phyloP scores from a whole-genome alignment of 306 rosid species.

The Alnus rubra region DNA sequence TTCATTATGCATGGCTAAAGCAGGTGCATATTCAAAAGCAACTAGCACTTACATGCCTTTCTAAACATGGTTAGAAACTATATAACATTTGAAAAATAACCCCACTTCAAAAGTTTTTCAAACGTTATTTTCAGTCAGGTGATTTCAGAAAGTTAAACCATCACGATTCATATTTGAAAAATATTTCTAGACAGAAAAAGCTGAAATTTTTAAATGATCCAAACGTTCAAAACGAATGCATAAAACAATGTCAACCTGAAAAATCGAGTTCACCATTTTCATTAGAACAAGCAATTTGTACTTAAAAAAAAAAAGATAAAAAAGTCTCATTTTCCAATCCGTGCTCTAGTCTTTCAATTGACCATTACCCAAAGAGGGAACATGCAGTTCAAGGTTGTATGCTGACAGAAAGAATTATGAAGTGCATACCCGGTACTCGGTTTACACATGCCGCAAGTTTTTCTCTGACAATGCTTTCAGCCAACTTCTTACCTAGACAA shows the following conservation, averaged over 20 bases:
- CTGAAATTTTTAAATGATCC: background rate
- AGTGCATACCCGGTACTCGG: constrained; percentile 71
- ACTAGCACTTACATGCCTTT: too few species aligned
- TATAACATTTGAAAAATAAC: too few species aligned
- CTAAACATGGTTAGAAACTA: too few species aligned
- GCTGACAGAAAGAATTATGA: background rate
- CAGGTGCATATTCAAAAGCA: too few species aligned
- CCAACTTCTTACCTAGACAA: constrained; percentile 79
- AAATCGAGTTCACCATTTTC: background rate
- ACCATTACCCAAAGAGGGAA: background rate
- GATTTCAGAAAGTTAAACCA: background rate
- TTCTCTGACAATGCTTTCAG: constrained; percentile 81
- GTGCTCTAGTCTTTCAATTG: background rate
- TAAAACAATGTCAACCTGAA: background rate
- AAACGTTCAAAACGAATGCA: background rate
- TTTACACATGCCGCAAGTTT: constrained; percentile 97
- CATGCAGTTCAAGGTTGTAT: background rate
- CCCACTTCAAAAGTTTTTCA: background rate
- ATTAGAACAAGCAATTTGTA: background rate
- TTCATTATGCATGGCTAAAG: too few species aligned
- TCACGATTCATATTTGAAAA: background rate
- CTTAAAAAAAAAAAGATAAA: background rate
- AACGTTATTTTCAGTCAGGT: background rate
- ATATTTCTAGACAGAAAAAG: background rate
- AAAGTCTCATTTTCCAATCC: background rate